Evolutionary conservation across 306 rosid species (phyloP).

Genomic region (Vigna mungo): DNA sequence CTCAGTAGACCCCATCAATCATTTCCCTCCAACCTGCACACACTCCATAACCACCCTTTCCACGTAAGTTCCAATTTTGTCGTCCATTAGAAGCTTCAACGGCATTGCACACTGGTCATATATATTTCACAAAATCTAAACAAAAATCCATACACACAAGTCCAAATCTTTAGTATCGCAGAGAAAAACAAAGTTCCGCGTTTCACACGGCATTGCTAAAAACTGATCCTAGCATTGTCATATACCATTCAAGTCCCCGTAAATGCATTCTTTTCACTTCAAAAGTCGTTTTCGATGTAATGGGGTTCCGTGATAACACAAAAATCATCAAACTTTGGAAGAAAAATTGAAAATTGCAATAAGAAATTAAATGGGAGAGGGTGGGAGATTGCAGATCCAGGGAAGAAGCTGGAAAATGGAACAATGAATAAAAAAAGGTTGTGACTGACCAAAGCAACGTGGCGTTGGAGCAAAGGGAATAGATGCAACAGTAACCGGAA

Average conservation of each 20-base stretch:
- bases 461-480: constrained; percentile 36
- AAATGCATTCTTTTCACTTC: neutral
- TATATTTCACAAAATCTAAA: constrained; percentile 24
- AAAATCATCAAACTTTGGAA: constrained; percentile 43
- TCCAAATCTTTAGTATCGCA: constrained; percentile 18
- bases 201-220: constrained; percentile 30
- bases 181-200: constrained; percentile 5
- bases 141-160: constrained; percentile 11
- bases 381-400: constrained; percentile 45
- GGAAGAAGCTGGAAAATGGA: constrained; percentile 26
- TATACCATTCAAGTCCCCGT: neutral
- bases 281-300: constrained; percentile 16
- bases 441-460: constrained; percentile 47
- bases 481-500: constrained; percentile 41
- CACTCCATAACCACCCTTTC: constrained; percentile 33
- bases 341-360: constrained; percentile 31
- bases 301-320: constrained; percentile 26
- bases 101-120: constrained; percentile 5
- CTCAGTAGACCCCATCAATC: constrained; percentile 68
- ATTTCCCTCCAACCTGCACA: constrained; percentile 50
- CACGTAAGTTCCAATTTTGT: constrained; percentile 47
- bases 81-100: constrained; percentile 29
- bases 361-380: constrained; percentile 22
- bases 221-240: constrained; percentile 37
- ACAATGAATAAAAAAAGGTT: constrained; percentile 24